Conservation (phyloP, 345 rosid species). For the Acer yangbiense region DNA sequence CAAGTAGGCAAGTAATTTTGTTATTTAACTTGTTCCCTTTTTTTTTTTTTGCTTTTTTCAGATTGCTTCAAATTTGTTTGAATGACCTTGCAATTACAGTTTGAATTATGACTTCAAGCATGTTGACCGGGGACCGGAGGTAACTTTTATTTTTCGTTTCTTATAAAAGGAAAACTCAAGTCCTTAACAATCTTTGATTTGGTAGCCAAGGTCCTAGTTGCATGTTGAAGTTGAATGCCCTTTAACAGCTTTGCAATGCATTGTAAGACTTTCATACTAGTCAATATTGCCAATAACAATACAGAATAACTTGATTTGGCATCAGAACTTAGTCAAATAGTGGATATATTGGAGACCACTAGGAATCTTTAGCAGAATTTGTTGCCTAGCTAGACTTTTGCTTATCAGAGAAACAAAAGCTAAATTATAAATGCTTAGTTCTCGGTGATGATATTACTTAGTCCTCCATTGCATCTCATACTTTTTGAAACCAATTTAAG, state of each 20-base stretch:
- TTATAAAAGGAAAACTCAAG: background rate
- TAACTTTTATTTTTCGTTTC: slow-evolving; percentile 14
- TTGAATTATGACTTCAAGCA: slow-evolving; percentile 54
- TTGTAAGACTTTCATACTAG: background rate
- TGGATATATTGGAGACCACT: background rate
- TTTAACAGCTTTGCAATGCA: background rate
- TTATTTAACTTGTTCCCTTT: background rate
- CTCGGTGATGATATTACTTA: background rate
- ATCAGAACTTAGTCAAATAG: background rate
- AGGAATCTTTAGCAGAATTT: background rate
- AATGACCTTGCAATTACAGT: slow-evolving; percentile 42
- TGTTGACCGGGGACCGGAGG: slow-evolving; percentile 61
- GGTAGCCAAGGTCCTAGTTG: background rate
- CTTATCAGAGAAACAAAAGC: background rate
- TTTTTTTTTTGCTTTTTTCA: slow-evolving; percentile 17
- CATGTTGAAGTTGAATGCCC: background rate
- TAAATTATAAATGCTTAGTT: background rate
- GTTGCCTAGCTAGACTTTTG: background rate
- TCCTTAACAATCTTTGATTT: background rate
- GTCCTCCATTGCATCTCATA: background rate
- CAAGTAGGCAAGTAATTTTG: background rate
- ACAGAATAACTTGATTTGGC: background rate
- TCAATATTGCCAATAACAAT: background rate
- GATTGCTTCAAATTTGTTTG: slow-evolving; percentile 40
- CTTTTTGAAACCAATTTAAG: background rate